A percentile compares a stretch with the other conserved stretches of the same genome.
Conservation (phyloP, 228 moss, liverwort and hornwort species). For the Sphagnum fallax region DNA sequence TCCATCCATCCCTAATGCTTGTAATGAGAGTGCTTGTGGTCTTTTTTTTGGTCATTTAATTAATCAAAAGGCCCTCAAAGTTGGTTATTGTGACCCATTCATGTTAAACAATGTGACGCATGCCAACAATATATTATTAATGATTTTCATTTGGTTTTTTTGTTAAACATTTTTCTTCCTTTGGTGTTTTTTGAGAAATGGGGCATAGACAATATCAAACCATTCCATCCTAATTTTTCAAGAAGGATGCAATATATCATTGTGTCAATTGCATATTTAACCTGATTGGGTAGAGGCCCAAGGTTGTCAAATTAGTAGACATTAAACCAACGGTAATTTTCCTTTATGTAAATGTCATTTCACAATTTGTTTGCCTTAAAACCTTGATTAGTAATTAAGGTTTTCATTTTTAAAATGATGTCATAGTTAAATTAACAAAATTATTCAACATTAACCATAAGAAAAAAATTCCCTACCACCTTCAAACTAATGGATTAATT, state of each 20-base stretch:
- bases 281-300: not conserved
- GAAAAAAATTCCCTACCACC: too few relatives aligned
- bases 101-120: constrained; percentile 1
- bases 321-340: not conserved
- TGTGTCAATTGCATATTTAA: too few relatives aligned
- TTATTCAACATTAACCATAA: too few relatives aligned
- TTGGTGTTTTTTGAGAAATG: not conserved
- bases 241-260: too few relatives aligned
- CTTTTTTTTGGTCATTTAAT: not conserved
- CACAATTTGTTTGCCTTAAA: not conserved
- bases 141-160: not conserved
- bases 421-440: too few relatives aligned
- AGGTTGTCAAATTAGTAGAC: not conserved
- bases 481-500: not conserved
- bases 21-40: not conserved
- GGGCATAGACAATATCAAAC: not conserved
- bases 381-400: not conserved
- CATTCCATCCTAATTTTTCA: too few relatives aligned
- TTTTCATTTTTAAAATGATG: too few relatives aligned
- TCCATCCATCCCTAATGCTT: not conserved
- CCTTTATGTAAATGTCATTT: not conserved
- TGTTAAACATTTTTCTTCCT: not conserved
- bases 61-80: not conserved
- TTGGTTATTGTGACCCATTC: not conserved
- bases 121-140: constrained; percentile 3